Percentiles rank a stretch among this genome's conserved stretches.
Conservation (phyloP, 2,329 filamentous ascomycete genomes). For the Capronia americana region DNA sequence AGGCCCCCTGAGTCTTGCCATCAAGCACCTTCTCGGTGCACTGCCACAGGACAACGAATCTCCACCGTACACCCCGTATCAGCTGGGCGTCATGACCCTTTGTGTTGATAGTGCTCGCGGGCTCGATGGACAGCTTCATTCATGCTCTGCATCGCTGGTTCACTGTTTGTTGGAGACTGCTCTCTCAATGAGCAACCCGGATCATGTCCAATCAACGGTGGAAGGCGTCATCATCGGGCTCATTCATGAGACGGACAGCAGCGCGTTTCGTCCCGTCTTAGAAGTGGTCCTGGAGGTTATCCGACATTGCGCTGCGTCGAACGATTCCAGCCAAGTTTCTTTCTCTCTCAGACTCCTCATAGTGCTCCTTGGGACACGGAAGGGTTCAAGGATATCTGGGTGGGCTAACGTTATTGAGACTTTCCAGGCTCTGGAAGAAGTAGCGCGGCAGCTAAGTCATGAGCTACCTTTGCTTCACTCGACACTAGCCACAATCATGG, state of each 20-base stretch:
- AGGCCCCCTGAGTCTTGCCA: constrained; percentile 71
- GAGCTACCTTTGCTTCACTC: constrained; percentile 37
- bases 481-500: constrained; percentile 54
- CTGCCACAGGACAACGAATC: constrained; percentile 33
- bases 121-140: constrained; percentile 64
- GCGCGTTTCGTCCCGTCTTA: constrained; percentile 74
- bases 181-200: constrained; percentile 53
- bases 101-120: constrained; percentile 80
- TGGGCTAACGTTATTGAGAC: constrained; percentile 72
- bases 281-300: constrained; percentile 65
- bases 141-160: constrained; percentile 61
- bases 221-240: constrained; percentile 79
- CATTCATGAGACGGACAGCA: constrained; percentile 78
- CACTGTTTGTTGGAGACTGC: constrained; percentile 55
- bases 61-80: constrained; percentile 64
- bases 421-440: constrained; percentile 59
- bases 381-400: constrained; percentile 73
- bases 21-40: constrained; percentile 74
- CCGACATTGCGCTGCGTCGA: constrained; percentile 34
- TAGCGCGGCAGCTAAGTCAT: constrained; percentile 29
- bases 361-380: constrained; percentile 76
- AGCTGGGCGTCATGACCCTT: constrained; percentile 88
- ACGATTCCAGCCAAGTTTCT: constrained; percentile 49
- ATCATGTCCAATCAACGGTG: constrained; percentile 56
- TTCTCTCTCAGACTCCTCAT: constrained; percentile 68